Base-by-base conservation (phyloP, 2,329 filamentous ascomycete species). In the Pseudogymnoascus pannorum region DNA sequence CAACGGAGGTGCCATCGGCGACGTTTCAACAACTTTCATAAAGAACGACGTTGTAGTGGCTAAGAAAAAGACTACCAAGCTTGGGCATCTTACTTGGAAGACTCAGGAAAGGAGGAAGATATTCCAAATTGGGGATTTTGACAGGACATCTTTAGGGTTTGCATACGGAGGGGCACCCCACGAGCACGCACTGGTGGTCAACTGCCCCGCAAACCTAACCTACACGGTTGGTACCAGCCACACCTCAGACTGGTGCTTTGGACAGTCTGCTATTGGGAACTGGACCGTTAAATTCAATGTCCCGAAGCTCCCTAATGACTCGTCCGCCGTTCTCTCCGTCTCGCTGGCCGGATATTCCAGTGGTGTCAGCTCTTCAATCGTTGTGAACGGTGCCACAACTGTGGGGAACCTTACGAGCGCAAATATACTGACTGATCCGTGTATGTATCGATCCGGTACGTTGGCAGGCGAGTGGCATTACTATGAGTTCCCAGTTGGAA, bases 81-180 rank as follows among this genome's bases (percentile, higher is more conserved):
- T 80, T 1, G 74, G 75, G 2, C 69, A 68, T 1, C 64, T 80
- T 3, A 69, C 62, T 2, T 81, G 79, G 79, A 66, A 65, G 0
- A 69, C 77, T 2, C 74, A 75, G 0, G 62, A 63, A 0, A 71
- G 72, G 18, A 74, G 73, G 38, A 71, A 71, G 36, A 75, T 82
- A 51, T 82, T 79, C 71, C 79, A 78, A 62, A 72, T 81, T 31
- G 79, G 79, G 22, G 74, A 73, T 16, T 75, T 81, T 16, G 78
- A 81, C 64, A 77, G 77, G 59, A 77, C 74, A 44, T 73, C 74
- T 4, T 67, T 75, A 5, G 78, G 77, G 4, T 81, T 81, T 64
- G 67, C 71, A 57, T 71, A 75, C 40, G 76, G 76, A 7, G 76
- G 76, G 1, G 70, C 73, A 6, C 76, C 77, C 1, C 74, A 76